Evolutionary conservation across 257 asterid genomes (phyloP).

Genomic region (Nicotiana obtusifolia): DNA sequence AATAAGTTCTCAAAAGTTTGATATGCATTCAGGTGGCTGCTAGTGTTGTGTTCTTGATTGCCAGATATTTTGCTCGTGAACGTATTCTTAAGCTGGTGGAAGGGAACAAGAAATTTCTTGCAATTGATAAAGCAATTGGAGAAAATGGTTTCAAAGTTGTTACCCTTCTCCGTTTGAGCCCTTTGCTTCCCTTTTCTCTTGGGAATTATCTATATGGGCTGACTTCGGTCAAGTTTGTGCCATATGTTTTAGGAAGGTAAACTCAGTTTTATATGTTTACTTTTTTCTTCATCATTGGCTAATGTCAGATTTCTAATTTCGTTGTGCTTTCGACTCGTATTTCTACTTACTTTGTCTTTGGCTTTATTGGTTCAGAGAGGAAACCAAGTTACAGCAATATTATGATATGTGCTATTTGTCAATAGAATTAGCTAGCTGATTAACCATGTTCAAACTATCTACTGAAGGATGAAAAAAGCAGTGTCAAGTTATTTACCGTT

Average conservation of each 20-base stretch:
- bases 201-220: slow-evolving; percentile 95
- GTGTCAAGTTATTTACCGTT: neutral
- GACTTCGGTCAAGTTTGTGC: slow-evolving; percentile 89
- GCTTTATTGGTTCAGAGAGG: too few relatives aligned
- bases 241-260: slow-evolving; percentile 89
- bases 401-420: too few relatives aligned
- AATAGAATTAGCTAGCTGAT: too few relatives aligned
- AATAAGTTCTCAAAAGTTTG: neutral
- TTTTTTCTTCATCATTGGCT: neutral
- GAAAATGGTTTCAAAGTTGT: slow-evolving; percentile 92
- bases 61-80: slow-evolving; percentile 98
- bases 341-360: too few relatives aligned
- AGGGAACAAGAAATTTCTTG: slow-evolving; percentile 91
- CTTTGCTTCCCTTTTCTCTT: slow-evolving; percentile 92
- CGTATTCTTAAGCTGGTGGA: slow-evolving; percentile 92
- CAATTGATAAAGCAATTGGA: slow-evolving; percentile 96
- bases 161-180: slow-evolving; percentile 97
- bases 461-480: neutral
- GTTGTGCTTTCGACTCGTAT: neutral
- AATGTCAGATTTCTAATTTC: neutral
- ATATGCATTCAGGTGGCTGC: slow-evolving; percentile 72
- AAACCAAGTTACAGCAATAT: too few relatives aligned
- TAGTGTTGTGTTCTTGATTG: slow-evolving; percentile 81
- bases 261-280: slow-evolving; percentile 9
- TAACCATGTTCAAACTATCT: too few relatives aligned